Base-by-base conservation (phyloP, 2,329 filamentous ascomycete genomes). In the Aspergillus ochraceoroseus region DNA sequence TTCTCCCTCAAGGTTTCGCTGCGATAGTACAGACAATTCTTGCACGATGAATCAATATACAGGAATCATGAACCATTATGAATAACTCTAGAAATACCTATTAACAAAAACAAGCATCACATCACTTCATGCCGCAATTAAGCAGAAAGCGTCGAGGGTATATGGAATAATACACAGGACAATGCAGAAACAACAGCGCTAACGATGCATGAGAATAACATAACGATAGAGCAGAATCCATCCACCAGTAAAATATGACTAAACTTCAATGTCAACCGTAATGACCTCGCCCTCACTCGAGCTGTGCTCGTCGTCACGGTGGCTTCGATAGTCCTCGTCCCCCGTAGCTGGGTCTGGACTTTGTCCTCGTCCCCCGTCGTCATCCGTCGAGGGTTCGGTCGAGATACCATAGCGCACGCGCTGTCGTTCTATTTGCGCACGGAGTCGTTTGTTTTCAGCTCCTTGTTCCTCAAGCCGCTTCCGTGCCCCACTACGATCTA, bases 1-100 rank as follows among this genome's bases (percentile, higher is more conserved):
- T 96, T 95, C 63, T 95, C 89, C 4, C 74, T 98, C 53, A 98
- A 98, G 72, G 89, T 98, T 28, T 65, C 59, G 15, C 37, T 67
- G 49, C 56, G 58, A 30, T 65, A 52, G 7, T 40, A 35, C n/a
- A n/a, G n/a, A n/a, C n/a, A n/a, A n/a, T n/a, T n/a, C n/a, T n/a
- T n/a, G n/a, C n/a, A n/a, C n/a, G n/a, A n/a, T n/a, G n/a, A n/a
- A n/a, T n/a, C n/a, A n/a, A n/a, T n/a, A n/a, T n/a, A n/a, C n/a
- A n/a, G n/a, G n/a, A n/a, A n/a, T n/a, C n/a, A n/a, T n/a, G n/a
- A 22, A 22, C 20, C 20, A 5, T 22, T 5, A 22, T 22, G 20
- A 22, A 22, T 22, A 22, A 5, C 20, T 9, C 20, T n/a, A n/a
- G 11, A 14, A 23, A 29, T 19, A 20, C 22, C 9, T 13, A 31